Conservation (phyloP, 2,329 filamentous ascomycete species). For the Sclerotinia nivalis region DNA sequence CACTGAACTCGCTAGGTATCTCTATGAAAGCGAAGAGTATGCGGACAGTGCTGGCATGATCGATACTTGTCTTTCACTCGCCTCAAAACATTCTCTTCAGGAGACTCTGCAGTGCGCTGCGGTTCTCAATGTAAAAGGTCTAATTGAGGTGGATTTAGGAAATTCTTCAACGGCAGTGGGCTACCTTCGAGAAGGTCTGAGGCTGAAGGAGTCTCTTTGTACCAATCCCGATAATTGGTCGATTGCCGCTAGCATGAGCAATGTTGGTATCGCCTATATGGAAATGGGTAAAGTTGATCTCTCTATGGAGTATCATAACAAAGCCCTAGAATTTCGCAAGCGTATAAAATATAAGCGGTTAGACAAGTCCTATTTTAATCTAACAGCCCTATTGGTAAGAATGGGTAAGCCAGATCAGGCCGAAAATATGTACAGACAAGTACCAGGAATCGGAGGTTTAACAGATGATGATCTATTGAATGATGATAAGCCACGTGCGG, state of each 20-base stretch:
- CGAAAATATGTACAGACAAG: not conserved
- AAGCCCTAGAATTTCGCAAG: not conserved
- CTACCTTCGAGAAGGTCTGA: not conserved
- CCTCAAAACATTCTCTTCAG: not conserved
- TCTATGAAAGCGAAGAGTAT: slow-evolving; percentile 1
- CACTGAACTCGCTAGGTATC: not conserved
- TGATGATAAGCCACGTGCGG: not conserved
- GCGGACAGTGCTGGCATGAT: not conserved
- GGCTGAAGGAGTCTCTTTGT: no score
- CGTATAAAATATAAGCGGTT: not conserved
- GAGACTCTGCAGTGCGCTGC: not conserved
- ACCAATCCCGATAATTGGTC: not conserved
- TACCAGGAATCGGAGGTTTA: not conserved
- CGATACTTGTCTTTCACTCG: not conserved
- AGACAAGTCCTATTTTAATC: not conserved
- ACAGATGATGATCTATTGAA: not conserved
- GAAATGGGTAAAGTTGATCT: not conserved
- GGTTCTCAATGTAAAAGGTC: not conserved
- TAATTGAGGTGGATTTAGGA: not conserved
- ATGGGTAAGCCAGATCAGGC: not conserved
- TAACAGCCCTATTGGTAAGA: not conserved
- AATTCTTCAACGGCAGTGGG: not conserved
- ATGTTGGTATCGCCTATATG: slow-evolving; percentile 4
- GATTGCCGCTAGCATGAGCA: not conserved
- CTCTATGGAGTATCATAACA: not conserved